phyloP scores from a whole-genome alignment of 768 basidiomycete species.

The Tulasnella sp. region DNA sequence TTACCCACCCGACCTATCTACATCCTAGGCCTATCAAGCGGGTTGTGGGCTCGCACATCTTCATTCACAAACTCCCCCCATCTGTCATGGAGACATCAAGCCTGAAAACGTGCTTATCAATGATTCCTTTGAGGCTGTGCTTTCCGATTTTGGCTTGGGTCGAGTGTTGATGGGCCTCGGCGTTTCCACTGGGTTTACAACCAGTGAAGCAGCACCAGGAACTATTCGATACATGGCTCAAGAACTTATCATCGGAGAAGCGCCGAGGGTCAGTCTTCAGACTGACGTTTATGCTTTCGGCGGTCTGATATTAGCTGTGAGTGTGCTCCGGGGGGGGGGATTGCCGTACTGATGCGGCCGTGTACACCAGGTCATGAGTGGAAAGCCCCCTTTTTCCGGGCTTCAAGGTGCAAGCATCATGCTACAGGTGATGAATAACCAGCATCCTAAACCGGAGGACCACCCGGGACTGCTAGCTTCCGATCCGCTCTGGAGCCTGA shows the following conservation, averaged over 20 bases:
- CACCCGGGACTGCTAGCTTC: background rate
- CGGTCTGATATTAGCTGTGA: background rate
- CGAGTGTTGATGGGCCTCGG: background rate
- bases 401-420: background rate
- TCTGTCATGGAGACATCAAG: background rate
- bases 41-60: background rate
- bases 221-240: background rate
- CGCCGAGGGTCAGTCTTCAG: background rate
- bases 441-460: background rate
- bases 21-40: background rate
- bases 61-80: background rate
- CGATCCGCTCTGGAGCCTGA: background rate
- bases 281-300: background rate
- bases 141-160: background rate
- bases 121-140: background rate
- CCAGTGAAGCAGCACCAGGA: background rate
- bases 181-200: background rate
- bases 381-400: background rate
- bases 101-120: background rate
- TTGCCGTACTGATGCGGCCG: background rate
- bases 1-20: background rate
- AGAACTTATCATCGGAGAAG: background rate
- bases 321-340: background rate
- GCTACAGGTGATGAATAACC: background rate
- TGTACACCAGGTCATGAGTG: background rate